Evolutionary conservation across 257 asterid genomes (phyloP), one percentile per base, ranked within the genome.

Genomic region (Solanum corneliomulleri): DNA sequence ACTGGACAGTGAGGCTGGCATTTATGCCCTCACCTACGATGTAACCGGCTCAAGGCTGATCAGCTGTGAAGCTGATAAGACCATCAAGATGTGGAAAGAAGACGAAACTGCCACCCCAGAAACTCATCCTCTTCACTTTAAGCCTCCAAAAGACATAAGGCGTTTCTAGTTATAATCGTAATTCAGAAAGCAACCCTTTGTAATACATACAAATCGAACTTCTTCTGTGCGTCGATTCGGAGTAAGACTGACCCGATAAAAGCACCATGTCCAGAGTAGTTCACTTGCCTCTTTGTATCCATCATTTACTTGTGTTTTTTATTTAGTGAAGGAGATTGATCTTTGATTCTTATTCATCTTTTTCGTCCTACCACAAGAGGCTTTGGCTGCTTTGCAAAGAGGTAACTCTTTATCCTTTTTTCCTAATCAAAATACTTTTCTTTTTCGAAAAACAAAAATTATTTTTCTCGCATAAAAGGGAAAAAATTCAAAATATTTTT

Each of bases 61-160:
- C 9, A 92, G 93, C 47, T 97, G 99, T 44, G 99, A 96, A 92
- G 98, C 99, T 1, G 99, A 95, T 91, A 96, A 96, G 91, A 96
- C 98, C 21, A 94, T 96, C 88, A 96, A 96, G 93, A 94, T 96
- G 99, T 97, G 99, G 99, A 97, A 93, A 91, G 98, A 97, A 89
- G 99, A 97, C 42, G 97, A 93, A 27, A 88, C 45, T 16, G 99
- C 99, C 7, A 93, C 99, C 29, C 97, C 98, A 3, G 98, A 97
- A 91, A 91, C 98, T 49, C 98, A 96, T 90, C 99, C 99, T 80
- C 91, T 97, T 82, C 92, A 95, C 90, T 97, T 96, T 87, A 97
- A 93, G 93, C 99, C 98, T 21, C 99, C 99, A 49, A 96, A 90
- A 91, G 99, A 95, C 86, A 92, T 96, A 35, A 93, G 99, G 7